phyloP scores from a whole-genome alignment of 2,329 filamentous ascomycete genomes.

The Westerdykella ornata region DNA sequence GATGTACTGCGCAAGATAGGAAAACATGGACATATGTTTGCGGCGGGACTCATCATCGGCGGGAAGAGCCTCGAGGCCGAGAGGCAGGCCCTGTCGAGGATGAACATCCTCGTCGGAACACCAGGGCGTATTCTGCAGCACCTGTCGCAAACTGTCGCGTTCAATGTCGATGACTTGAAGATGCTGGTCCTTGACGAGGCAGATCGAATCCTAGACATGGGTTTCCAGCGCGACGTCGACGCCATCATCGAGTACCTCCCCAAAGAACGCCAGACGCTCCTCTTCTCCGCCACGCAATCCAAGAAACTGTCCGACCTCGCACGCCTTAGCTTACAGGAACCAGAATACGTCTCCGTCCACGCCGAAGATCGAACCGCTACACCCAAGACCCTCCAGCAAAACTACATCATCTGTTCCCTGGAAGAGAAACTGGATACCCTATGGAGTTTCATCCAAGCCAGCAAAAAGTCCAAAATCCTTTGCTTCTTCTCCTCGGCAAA shows the following conservation, averaged over 20 bases:
- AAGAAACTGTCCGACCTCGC: slow-evolving; percentile 90
- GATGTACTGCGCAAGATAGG: slow-evolving; percentile 88
- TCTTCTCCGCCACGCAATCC: slow-evolving; percentile 95
- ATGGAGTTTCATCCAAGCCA: slow-evolving; percentile 85
- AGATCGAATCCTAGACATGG: slow-evolving; percentile 96
- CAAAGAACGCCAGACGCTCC: slow-evolving; percentile 75
- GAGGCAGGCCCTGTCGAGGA: slow-evolving; percentile 72
- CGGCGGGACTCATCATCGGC: slow-evolving; percentile 87
- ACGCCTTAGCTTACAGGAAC: slow-evolving; percentile 76
- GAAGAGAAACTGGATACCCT: slow-evolving; percentile 85
- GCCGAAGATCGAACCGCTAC: slow-evolving; percentile 74
- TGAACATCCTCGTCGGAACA: slow-evolving; percentile 97
- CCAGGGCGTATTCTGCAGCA: slow-evolving; percentile 94
- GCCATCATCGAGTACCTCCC: slow-evolving; percentile 90
- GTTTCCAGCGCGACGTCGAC: slow-evolving; percentile 84
- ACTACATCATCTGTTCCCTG: slow-evolving; percentile 80
- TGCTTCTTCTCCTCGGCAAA: slow-evolving; percentile 95
- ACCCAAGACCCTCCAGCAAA: slow-evolving; percentile 76
- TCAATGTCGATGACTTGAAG: slow-evolving; percentile 85
- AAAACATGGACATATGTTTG: slow-evolving; percentile 74
- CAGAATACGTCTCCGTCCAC: slow-evolving; percentile 92
- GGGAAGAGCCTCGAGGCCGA: slow-evolving; percentile 87
- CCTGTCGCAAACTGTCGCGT: slow-evolving; percentile 82
- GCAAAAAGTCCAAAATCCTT: slow-evolving; percentile 88
- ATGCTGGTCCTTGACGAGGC: slow-evolving; percentile 93